Conservation (phyloP, 1,284 basidiomycete genomes). For the Mycena citricolor region DNA sequence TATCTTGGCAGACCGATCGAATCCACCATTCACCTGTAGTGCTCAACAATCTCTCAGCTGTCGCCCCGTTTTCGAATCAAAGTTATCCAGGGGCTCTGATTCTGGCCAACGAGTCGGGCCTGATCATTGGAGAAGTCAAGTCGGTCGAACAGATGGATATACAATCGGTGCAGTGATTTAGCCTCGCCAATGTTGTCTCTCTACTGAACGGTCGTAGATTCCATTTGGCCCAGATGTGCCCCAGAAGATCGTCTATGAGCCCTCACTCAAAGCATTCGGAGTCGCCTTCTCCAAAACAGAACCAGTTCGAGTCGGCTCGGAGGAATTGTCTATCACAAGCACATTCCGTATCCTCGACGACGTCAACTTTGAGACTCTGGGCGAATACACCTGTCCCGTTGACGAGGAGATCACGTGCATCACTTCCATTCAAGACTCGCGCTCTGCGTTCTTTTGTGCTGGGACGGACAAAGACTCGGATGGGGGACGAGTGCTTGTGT, state of each 20-base stretch:
- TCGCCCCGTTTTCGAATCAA: conserved; percentile 48
- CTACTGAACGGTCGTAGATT: conserved; percentile 42
- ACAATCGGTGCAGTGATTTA: conserved; percentile 53
- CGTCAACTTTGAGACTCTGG: conserved; percentile 43
- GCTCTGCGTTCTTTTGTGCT: conserved; percentile 51
- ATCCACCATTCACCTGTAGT: conserved; percentile 71
- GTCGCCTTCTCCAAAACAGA: conserved; percentile 56
- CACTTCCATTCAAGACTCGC: conserved; percentile 38
- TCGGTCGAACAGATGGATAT: conserved; percentile 82
- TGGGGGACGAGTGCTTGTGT: conserved; percentile 56
- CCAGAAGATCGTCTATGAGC: conserved; percentile 58
- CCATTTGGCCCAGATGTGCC: conserved; percentile 70
- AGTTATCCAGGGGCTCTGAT: conserved; percentile 55
- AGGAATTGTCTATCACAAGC: conserved; percentile 44
- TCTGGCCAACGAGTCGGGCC: conserved; percentile 52
- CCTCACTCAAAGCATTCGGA: conserved; percentile 56
- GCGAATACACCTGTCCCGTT: conserved; percentile 49
- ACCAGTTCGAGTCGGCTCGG: conserved; percentile 56
- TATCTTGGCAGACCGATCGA: conserved; percentile 68
- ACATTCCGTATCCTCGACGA: conserved; percentile 71
- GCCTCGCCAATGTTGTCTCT: neutral
- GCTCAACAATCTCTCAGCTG: conserved; percentile 69
- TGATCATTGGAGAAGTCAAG: conserved; percentile 66
- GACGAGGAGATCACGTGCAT: conserved; percentile 64
- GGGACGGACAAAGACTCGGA: conserved; percentile 67